Evolutionary conservation across 768 basidiomycete species (phyloP).

Genomic region (Porphyrellus cyaneotinctus): DNA sequence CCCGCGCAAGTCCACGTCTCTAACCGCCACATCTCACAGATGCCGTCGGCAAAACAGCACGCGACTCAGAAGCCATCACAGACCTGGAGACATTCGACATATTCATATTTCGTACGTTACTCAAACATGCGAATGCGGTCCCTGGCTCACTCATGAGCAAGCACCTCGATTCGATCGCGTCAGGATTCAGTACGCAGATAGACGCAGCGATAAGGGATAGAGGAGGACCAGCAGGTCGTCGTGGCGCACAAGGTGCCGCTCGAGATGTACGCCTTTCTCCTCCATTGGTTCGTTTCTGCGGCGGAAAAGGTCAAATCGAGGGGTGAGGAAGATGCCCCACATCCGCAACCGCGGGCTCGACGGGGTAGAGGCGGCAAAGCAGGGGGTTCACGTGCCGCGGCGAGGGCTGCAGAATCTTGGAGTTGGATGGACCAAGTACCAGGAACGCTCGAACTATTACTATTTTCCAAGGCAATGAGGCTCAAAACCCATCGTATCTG

Average conservation of each 20-base stretch:
- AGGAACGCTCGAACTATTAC: constrained; percentile 57
- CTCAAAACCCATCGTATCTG: constrained; percentile 79
- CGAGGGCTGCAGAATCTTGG: constrained; percentile 51
- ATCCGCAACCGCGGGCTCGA: constrained; percentile 44
- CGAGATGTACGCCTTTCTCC: constrained; percentile 88
- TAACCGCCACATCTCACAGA: constrained; percentile 40
- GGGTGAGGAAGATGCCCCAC: constrained; percentile 44
- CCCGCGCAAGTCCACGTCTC: not conserved
- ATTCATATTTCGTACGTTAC: constrained; percentile 70
- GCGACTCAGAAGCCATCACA: constrained; percentile 66
- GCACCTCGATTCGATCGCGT: constrained; percentile 80
- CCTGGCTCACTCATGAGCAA: constrained; percentile 72
- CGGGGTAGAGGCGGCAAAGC: constrained; percentile 61
- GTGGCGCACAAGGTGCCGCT: constrained; percentile 66
- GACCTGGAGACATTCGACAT: constrained; percentile 74
- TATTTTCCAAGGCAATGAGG: constrained; percentile 66
- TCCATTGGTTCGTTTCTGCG: constrained; percentile 85
- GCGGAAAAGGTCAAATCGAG: constrained; percentile 71
- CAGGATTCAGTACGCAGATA: constrained; percentile 67
- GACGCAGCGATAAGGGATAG: constrained; percentile 65
- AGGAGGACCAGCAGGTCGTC: constrained; percentile 60
- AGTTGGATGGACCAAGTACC: constrained; percentile 79
- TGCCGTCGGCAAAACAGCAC: constrained; percentile 78
- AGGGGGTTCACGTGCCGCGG: constrained; percentile 36
- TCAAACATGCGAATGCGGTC: constrained; percentile 69